Conservation (phyloP, 768 basidiomycete species). For the Tulasnella sp. region DNA sequence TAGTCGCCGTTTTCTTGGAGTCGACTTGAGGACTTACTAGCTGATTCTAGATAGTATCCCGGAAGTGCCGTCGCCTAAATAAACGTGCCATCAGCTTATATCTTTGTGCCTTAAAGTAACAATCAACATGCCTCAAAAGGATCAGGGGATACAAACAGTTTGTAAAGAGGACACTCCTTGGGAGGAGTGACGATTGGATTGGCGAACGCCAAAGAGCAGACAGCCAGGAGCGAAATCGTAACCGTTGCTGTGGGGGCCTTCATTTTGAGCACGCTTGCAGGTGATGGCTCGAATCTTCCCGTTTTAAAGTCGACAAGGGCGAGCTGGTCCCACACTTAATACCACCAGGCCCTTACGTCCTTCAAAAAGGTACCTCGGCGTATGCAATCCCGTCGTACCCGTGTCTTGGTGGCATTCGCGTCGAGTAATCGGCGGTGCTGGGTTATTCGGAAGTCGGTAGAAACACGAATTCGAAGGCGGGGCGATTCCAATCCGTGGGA, state of each 20-base stretch:
- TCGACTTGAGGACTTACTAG: background rate
- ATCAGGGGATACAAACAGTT: background rate
- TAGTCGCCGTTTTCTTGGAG: background rate
- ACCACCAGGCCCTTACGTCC: background rate
- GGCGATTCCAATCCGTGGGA: too few species aligned
- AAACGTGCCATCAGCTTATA: background rate
- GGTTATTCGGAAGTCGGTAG: too few species aligned
- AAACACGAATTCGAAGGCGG: too few species aligned
- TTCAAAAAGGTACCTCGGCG: background rate
- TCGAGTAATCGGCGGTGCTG: too few species aligned
- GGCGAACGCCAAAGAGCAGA: background rate
- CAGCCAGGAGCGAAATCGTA: background rate
- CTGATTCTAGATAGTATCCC: background rate
- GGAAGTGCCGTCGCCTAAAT: background rate
- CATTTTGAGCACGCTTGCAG: background rate
- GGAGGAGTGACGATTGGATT: background rate
- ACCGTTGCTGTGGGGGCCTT: background rate
- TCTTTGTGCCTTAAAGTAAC: background rate
- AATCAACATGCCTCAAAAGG: background rate
- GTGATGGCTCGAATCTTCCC: background rate
- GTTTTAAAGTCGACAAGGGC: background rate
- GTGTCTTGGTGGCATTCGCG: too few species aligned
- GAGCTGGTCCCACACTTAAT: background rate
- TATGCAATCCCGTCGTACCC: background rate
- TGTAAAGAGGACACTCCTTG: background rate